These are phyloP conservation scores for Priceomyces carsonii DNA, from an alignment of 805 yeast genomes.

Conservation along the genomic window DNA sequence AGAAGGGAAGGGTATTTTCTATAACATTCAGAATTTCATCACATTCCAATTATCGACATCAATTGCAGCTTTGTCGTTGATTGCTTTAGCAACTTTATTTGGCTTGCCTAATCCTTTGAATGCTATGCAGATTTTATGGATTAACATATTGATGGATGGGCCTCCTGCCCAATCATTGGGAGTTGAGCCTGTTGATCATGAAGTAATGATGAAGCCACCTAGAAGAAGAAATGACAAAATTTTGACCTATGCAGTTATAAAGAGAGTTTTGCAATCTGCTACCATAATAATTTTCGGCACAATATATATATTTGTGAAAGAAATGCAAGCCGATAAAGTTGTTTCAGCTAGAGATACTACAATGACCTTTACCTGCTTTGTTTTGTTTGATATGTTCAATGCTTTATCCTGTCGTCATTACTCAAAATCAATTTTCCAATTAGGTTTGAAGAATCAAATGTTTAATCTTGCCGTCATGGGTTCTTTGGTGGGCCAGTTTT, in stretches of 20 bases:
- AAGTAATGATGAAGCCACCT: conserved; percentile 96
- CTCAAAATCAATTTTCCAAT: conserved; percentile 75
- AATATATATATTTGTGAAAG: conserved; percentile 78
- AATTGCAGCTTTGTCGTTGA: conserved; percentile 88
- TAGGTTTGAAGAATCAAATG: conserved; percentile 85
- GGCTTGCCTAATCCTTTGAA: conserved; percentile 91
- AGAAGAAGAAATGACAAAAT: conserved; percentile 85
- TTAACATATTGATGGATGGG: conserved; percentile 96
- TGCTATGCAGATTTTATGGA: conserved; percentile 98
- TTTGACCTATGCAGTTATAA: conserved; percentile 66
- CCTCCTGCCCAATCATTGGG: conserved; percentile 98
- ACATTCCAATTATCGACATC: conserved; percentile 96
- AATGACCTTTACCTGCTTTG: conserved; percentile 98
- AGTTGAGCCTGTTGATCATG: conserved; percentile 95
- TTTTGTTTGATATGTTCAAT: conserved; percentile 93
- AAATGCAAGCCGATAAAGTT: conserved; percentile 72
- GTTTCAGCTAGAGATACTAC: conserved; percentile 96
- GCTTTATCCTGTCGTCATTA: conserved; percentile 92
- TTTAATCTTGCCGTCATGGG: conserved; percentile 91
- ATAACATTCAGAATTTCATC: conserved; percentile 90
- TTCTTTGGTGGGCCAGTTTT: conserved; percentile 84
- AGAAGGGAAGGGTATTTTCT: conserved; percentile 97
- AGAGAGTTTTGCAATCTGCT: conserved; percentile 77
- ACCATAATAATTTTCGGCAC: conserved; percentile 81
- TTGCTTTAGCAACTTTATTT: conserved; percentile 84